Conservation (phyloP, 257 asterid species). For the Scutellaria galericulata region DNA sequence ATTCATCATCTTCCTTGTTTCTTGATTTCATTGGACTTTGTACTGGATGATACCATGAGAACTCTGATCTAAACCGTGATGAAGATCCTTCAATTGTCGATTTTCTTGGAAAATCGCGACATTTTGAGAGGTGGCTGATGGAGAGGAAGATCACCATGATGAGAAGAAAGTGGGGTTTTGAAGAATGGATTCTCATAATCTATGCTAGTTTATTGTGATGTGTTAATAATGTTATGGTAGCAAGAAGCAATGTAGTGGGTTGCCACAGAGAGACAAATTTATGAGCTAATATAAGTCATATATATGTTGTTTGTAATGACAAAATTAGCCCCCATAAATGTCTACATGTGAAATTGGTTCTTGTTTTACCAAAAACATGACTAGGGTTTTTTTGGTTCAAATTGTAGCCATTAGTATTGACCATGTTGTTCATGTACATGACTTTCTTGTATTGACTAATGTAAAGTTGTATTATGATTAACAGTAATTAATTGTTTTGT, state of each 20-base stretch:
- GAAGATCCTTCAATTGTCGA: slow-evolving; percentile 20
- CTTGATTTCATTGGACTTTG: slow-evolving; percentile 38
- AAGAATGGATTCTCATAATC: slow-evolving; percentile 35
- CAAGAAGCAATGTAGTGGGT: neutral
- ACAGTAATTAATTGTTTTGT: neutral
- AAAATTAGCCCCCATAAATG: slow-evolving; percentile 29
- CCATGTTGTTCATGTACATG: slow-evolving; percentile 19
- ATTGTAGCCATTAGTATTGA: slow-evolving; percentile 38
- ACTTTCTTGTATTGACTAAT: slow-evolving; percentile 32
- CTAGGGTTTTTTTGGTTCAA: neutral
- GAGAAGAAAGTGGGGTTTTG: slow-evolving; percentile 16
- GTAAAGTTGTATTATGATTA: neutral
- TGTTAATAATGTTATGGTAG: slow-evolving; percentile 21
- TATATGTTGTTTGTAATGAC: slow-evolving; percentile 21
- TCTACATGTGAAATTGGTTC: slow-evolving; percentile 35
- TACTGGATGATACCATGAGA: slow-evolving; percentile 42
- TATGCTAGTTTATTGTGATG: neutral
- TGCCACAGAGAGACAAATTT: neutral
- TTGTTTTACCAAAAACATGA: neutral
- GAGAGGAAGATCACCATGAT: slow-evolving; percentile 39
- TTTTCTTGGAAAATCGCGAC: slow-evolving; percentile 35
- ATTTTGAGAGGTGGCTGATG: slow-evolving; percentile 23
- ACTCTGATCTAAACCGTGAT: slow-evolving; percentile 26
- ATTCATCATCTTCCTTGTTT: slow-evolving; percentile 35
- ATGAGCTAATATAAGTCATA: slow-evolving; percentile 29